Evolutionary conservation across 2,329 filamentous ascomycete species (phyloP), one percentile per base, ranked within the genome.

Genomic region (Verticillium nonalfalfae): DNA sequence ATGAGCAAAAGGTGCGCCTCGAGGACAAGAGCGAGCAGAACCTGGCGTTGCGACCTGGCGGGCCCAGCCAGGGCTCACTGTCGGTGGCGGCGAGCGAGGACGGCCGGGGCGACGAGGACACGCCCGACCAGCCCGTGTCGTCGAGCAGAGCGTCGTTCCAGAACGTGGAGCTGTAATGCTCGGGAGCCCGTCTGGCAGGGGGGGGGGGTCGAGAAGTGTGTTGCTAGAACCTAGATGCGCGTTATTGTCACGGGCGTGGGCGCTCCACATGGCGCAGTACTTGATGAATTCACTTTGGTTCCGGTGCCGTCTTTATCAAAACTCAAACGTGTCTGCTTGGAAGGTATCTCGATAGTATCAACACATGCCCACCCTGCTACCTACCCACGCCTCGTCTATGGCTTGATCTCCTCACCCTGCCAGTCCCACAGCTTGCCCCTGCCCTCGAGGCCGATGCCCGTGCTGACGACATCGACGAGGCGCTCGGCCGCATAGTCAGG

Each of bases 371-470:
- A 10, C 10, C 9, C 33, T n/a, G 15, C 18, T 14, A 18, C 11
- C 34, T 36, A 36, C 34, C 15, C 9, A 13, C 38, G 34, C 2
- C 31, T 11, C 13, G 15, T 15, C 35, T 70, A 89, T 33, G 86
- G 85, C 65, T 78, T 69, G 40, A 90, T 76, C 72, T 89, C 87
- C 63, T 85, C 78, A 1, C 85, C 86, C 69, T 84, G 85, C 85
- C 86, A 90, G 72, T 90, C 88, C 85, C 85, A 90, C 67, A 85
- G 89, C 67, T 76, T 79, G 1, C 89, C 89, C 68, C 88, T 78
- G 35, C 84, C 80, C 33, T 78, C 76, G 13, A 81, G 50, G 1
- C 71, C 70, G 60, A 84, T 78, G 4, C 73, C 70, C n/a, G 5
- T 21, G 40, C 73, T 75, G 5, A 89, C 73, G 7, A 93, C 85